Conservation (phyloP, 2,329 filamentous ascomycete species). For the Aspergillus luchuensis region DNA sequence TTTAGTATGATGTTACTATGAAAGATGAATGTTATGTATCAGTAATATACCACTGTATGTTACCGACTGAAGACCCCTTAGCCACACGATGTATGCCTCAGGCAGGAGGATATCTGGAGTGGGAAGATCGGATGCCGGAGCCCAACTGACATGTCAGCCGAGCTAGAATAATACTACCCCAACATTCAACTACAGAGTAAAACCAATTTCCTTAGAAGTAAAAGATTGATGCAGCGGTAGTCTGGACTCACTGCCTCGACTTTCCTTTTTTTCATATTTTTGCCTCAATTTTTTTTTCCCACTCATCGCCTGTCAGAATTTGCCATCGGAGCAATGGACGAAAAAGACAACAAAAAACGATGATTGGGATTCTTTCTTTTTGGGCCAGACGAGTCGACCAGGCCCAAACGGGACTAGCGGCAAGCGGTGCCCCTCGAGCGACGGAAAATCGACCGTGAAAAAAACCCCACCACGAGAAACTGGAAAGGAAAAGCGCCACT, state of each 20-base stretch:
- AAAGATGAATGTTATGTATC: neutral
- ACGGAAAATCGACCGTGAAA: constrained; percentile 13
- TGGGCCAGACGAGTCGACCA: constrained; percentile 17
- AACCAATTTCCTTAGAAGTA: neutral
- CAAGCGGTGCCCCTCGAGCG: constrained; percentile 18
- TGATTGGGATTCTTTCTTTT: neutral
- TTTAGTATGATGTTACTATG: no score
- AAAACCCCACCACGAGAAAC: constrained; percentile 25
- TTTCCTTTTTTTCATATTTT: neutral
- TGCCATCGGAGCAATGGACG: constrained; percentile 3
- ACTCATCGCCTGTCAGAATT: neutral
- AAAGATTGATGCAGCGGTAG: neutral
- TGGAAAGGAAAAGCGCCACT: constrained; percentile 21
- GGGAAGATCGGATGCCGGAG: neutral
- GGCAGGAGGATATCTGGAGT: neutral
- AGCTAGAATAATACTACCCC: neutral
- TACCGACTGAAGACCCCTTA: neutral
- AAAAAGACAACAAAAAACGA: neutral
- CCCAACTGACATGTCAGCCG: neutral
- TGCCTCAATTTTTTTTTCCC: neutral
- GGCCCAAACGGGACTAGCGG: constrained; percentile 17
- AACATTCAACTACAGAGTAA: neutral
- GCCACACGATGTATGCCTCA: neutral
- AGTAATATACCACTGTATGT: neutral
- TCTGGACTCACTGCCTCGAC: neutral